Base-by-base conservation (phyloP, 257 asterid species). In the Misopates orontium region DNA sequence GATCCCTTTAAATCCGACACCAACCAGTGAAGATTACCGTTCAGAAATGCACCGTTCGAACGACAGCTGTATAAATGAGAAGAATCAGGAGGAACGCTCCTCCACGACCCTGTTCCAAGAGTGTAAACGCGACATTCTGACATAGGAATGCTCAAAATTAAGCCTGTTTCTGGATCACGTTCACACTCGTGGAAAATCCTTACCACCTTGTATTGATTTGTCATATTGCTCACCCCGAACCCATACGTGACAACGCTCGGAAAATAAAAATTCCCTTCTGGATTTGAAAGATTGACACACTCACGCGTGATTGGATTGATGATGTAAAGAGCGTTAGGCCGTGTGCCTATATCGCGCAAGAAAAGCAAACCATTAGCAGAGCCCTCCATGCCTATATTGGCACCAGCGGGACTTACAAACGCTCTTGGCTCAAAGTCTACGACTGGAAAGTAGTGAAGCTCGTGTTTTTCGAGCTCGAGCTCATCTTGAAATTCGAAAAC, bases 221-320 rank as follows among this genome's bases (percentile, higher is more conserved):
- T 68, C 4, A 4, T 12, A 31, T 62, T 53, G 69, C 81, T 78
- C 14, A 40, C 57, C 8, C 91, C 88, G 9, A 85, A 82, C 41
- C 91, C 91, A 11, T 74, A 76, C 0, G 67, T 64, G 22, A 49
- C 67, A n/a, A 7, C 17, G 21, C 40, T 49, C 16, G 74, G 79
- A 55, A 45, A 66, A 0, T 17, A 24, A 16, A 20, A 36, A 1
- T 8, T 9, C 2, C 74, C 62, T 36, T 56, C 72, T 1, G 59
- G 72, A 25, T 10, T 20, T 4, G 69, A 77, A 42, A 81, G 66
- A 11, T 64, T 8, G 39, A 75, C 66, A 42, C 51, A 77, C 3
- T 77, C 79, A 1, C 75, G 75, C 3, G 71, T 75, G 71, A 71
- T 79, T 4, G 84, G 87, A 66, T 84, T 84, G 75, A 82, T 79